Conservation (phyloP, 805 yeast species). For the Pichia rugopelliculosa region DNA sequence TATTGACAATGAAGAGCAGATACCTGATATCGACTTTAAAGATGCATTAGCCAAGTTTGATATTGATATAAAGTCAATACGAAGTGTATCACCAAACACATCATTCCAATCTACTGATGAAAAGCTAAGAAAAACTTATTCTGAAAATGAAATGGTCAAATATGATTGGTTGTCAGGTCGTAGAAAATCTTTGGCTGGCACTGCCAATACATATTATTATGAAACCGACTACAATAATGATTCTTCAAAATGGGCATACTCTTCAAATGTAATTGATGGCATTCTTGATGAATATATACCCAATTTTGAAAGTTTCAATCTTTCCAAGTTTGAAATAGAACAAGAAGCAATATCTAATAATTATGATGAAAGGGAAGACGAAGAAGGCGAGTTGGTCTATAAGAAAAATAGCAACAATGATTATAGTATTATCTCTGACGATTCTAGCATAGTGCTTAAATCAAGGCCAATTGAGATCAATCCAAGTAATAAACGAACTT, state of each 20-base stretch:
- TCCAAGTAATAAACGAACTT: background rate
- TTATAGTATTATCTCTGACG: background rate
- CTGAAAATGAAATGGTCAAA: conserved; percentile 58
- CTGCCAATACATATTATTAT: background rate
- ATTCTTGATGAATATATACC: conserved; percentile 75
- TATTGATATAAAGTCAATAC: background rate
- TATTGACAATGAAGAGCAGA: conserved; percentile 26
- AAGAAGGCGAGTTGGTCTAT: background rate
- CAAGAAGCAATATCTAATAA: conserved; percentile 6
- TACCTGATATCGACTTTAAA: conserved; percentile 20
- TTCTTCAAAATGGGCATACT: background rate
- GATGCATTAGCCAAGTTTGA: conserved; percentile 15
- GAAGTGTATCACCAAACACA: background rate
- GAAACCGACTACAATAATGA: background rate
- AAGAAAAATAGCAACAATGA: background rate
- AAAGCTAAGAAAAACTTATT: conserved; percentile 46
- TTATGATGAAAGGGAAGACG: conserved; percentile 2
- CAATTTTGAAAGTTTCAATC: conserved; percentile 38
- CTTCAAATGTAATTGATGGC: conserved; percentile 29
- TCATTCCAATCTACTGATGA: conserved; percentile 1
- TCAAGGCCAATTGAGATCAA: conserved; percentile 26
- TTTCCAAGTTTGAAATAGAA: conserved; percentile 16
- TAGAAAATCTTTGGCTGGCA: conserved; percentile 8
- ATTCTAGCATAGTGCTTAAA: conserved; percentile 8
- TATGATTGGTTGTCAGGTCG: conserved; percentile 37